Base-by-base conservation (phyloP, 768 basidiomycete species). In the Mycena olivaceomarginata region DNA sequence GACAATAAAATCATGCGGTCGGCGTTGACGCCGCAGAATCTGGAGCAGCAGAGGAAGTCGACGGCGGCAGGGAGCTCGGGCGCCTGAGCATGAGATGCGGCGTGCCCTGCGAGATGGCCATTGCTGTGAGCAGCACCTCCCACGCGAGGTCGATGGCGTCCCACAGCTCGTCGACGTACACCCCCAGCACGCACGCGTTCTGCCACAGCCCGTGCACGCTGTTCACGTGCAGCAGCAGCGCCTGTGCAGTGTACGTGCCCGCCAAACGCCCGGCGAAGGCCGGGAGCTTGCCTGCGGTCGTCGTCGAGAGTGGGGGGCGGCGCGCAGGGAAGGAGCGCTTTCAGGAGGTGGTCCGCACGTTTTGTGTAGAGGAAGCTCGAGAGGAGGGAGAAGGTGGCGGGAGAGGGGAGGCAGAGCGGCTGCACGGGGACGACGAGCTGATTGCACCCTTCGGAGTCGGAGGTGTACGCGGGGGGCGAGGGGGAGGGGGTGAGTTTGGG, bases 161-260 rank as follows among this genome's bases (percentile, higher is more conserved):
- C 94, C 94, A 96, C 59, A 96, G 85, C 25, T 86, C 86, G 45
- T 91, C 89, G 78, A 95, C 93, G 67, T 89, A 90, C 2, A 96
- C 84, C 4, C 94, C 94, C n/a, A 96, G 87, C 25, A 91, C 90
- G 75, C 92, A 92, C 4, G 90, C 90, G 81, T 96, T 96, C 74
- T 90, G 88, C 94, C 94, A 96, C 43, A 96, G 83, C 9, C 93
- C 94, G 72, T 93, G 90, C 48, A 95, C 89, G 46, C 82, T 85
- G 67, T 86, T 83, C 7, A 90, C 85, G 69, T 90, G 87, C 51
- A 86, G 85, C 62, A 93, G 83, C 10, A 95, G 86, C 16, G 87
- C 89, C 40, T 86, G 87, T 48, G 86, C 71, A 48, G 88, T 87
- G 81, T 86, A 91, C 37, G 86, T 89, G 80, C 79, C 75, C 4